Evolutionary conservation across 371 early-diverging fungal species (phyloP), one percentile per base, ranked within the genome.

Genomic region (Gilbertella persicaria): DNA sequence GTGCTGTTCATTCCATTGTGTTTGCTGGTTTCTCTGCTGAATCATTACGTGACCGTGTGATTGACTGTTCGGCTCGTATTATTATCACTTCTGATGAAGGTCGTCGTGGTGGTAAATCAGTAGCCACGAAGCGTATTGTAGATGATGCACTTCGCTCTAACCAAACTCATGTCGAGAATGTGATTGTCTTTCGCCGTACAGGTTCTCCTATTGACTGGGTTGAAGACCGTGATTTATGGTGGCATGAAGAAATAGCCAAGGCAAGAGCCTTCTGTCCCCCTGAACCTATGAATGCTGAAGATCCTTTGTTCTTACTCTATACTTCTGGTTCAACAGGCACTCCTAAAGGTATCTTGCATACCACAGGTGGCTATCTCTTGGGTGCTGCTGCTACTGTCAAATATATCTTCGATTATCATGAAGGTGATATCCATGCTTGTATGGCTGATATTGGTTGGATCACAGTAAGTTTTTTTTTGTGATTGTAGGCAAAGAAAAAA

Each of bases 271-370:
- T 91, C 70, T 89, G 92, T 65, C 82, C 92, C 26, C 87, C 90
- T 41, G 90, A 86, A 36, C 72, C 81, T 16, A 89, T 98, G 73
- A 76, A 85, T 54, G 68, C 95, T n/a, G 98, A 98, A 67, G 95
- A 98, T 67, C 96, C 96, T 13, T 75, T 99, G 19, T 99, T 98
- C 79, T 82, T 97, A 62, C 81, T 99, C 24, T 99, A 99, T 80
- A 99, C 99, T 17, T 91, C 92, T 39, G 97, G 95, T 3, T 90
- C 91, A 26, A 95, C 95, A 13, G 96, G 99, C 24, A 92, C 90
- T 62, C 99, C 99, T 56, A 96, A 96, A 73, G 96, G 95, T 43
- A 78, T 95, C 20, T 65, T 91, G 50, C 95, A 96, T 66, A 87
- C 97, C 23, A 92, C 96, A 13, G 99, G 85, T 40, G 98, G 98